phyloP scores from a whole-genome alignment of 805 yeast genomes.

The Schwanniomyces yamadae region DNA sequence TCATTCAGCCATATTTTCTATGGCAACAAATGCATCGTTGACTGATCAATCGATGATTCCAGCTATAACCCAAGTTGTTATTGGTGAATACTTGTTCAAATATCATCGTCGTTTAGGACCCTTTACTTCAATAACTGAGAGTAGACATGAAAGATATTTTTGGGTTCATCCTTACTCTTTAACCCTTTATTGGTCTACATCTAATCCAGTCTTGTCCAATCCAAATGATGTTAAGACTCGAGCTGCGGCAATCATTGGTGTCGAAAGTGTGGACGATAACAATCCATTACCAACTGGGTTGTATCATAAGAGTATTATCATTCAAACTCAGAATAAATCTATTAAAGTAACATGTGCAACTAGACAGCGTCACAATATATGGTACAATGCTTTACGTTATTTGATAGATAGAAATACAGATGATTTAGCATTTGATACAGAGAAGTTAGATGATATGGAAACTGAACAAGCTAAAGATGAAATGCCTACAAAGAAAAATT shows the following conservation, averaged over 20 bases:
- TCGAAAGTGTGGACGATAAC: constrained; percentile 77
- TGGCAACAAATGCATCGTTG: constrained; percentile 62
- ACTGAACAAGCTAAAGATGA: constrained; percentile 14
- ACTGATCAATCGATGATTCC: constrained; percentile 74
- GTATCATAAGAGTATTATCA: constrained; percentile 77
- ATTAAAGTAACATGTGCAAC: constrained; percentile 85
- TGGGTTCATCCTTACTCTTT: constrained; percentile 96
- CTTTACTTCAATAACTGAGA: constrained; percentile 69
- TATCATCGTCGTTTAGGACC: constrained; percentile 79
- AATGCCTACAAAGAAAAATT: constrained; percentile 13
- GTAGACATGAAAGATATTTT: constrained; percentile 87
- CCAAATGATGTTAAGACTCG: constrained; percentile 66
- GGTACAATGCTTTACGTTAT: constrained; percentile 84
- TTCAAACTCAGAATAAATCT: constrained; percentile 63
- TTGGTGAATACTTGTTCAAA: constrained; percentile 87
- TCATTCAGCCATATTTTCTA: constrained; percentile 35
- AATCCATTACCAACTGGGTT: constrained; percentile 89
- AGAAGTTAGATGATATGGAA: constrained; percentile 27
- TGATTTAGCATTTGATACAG: constrained; percentile 49
- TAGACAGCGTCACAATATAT: constrained; percentile 81
- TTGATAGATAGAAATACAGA: constrained; percentile 64
- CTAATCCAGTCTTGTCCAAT: constrained; percentile 73
- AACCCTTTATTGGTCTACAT: constrained; percentile 85
- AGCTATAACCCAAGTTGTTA: constrained; percentile 86
- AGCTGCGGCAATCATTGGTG: constrained; percentile 76